A percentile compares a stretch with the other conserved stretches of the same genome.
Evolutionary conservation across 371 early-diverging fungal genomes (phyloP).

Genomic region (Saksenaea vasiformis): DNA sequence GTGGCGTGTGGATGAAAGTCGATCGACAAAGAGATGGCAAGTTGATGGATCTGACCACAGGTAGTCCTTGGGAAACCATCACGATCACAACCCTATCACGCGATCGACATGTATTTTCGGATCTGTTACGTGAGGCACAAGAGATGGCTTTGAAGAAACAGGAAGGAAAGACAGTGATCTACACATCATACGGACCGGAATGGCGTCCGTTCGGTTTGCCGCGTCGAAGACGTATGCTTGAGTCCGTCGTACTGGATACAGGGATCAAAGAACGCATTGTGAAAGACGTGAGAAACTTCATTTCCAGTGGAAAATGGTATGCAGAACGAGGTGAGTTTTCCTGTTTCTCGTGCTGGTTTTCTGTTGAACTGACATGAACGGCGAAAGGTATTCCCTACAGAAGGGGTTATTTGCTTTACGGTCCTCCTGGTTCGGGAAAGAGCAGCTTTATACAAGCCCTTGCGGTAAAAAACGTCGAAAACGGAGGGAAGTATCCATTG

Average conservation of each 20-base stretch:
- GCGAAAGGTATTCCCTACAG: slow-evolving; percentile 89
- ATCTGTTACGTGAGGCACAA: slow-evolving; percentile 84
- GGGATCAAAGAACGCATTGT: slow-evolving; percentile 78
- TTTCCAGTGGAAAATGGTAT: slow-evolving; percentile 93
- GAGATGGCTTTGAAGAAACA: slow-evolving; percentile 81
- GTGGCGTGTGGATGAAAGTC: slow-evolving; percentile 87
- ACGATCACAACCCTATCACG: slow-evolving; percentile 88
- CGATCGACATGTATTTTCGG: slow-evolving; percentile 75
- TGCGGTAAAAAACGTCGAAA: slow-evolving; percentile 59
- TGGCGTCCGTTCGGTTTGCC: slow-evolving; percentile 98
- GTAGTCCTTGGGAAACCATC: slow-evolving; percentile 93
- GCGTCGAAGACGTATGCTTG: slow-evolving; percentile 78
- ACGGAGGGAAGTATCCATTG: not conserved
- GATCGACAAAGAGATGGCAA: slow-evolving; percentile 82
- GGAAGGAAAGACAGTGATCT: slow-evolving; percentile 94
- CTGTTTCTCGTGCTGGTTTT: slow-evolving; percentile 2
- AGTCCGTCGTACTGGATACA: slow-evolving; percentile 86
- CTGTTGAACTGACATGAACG: not conserved
- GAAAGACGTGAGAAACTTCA: slow-evolving; percentile 84
- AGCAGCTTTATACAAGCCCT: slow-evolving; percentile 98
- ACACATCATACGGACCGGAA: slow-evolving; percentile 93
- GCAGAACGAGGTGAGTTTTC: slow-evolving; percentile 75
- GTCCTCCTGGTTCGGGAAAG: slow-evolving; percentile 99
- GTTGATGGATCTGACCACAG: slow-evolving; percentile 89
- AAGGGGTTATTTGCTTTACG: slow-evolving; percentile 97